A percentile compares a stretch with the other conserved stretches of the same genome.
Conservation (phyloP, 352 stramenopile species). For the Plasmopara viticola region DNA sequence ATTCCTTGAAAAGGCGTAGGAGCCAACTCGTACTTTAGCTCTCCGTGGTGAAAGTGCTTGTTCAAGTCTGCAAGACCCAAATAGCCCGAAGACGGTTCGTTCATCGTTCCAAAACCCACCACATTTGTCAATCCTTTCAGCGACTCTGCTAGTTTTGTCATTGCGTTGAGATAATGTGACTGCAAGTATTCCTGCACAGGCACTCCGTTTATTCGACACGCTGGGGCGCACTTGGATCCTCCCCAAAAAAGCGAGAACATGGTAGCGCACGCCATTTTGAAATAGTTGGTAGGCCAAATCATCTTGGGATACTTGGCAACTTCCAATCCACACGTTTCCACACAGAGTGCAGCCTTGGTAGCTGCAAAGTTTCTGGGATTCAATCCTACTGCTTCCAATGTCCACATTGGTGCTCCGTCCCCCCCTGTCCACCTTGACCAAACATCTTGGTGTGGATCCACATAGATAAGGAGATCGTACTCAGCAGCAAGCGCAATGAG, state of each 20-base stretch:
- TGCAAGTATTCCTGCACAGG: slow-evolving; percentile 86
- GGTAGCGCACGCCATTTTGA: slow-evolving; percentile 83
- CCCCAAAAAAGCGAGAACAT: slow-evolving; percentile 92
- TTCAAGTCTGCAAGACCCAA: slow-evolving; percentile 60
- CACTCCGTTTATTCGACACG: slow-evolving; percentile 60
- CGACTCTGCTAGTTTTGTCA: slow-evolving; percentile 53
- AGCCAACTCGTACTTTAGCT: slow-evolving; percentile 67
- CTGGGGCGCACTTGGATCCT: slow-evolving; percentile 62
- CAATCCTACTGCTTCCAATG: slow-evolving; percentile 71
- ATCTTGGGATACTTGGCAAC: slow-evolving; percentile 74
- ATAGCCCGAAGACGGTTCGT: slow-evolving; percentile 80
- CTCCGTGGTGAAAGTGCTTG: slow-evolving; percentile 41
- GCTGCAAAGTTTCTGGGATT: slow-evolving; percentile 63
- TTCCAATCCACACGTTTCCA: slow-evolving; percentile 46
- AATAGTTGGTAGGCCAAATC: slow-evolving; percentile 91
- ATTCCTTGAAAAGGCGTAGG: slow-evolving; percentile 83
- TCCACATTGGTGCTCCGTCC: slow-evolving; percentile 87
- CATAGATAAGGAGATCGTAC: slow-evolving; percentile 77
- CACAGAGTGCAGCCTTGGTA: slow-evolving; percentile 69
- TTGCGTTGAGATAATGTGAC: slow-evolving; percentile 76
- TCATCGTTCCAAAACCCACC: slow-evolving; percentile 89
- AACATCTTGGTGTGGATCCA: slow-evolving; percentile 91
- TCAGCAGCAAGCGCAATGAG: slow-evolving; percentile 52
- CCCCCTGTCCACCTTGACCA: slow-evolving; percentile 88
- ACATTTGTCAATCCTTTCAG: slow-evolving; percentile 75